Base-by-base conservation (phyloP, 192 early-diverging fungal genomes). In the Podila clonocystis region DNA sequence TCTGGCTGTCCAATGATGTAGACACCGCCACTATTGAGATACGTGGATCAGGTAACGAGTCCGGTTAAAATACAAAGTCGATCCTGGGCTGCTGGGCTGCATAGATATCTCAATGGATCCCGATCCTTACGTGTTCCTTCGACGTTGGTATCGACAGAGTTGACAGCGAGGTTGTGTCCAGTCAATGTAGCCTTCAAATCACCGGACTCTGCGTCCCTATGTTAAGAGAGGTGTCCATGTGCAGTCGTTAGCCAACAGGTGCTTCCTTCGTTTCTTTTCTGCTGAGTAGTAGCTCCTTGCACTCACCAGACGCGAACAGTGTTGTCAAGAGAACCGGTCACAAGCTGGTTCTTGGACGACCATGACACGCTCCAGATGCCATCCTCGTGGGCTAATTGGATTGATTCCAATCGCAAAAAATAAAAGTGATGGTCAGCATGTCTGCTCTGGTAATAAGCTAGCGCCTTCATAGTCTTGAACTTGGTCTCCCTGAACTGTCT, bases 341-440 rank as follows among this genome's bases (percentile, higher is more conserved):
- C 91, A 50, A 85, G 70, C 74, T 93, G 88, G 11, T 88, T 85
- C 55, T 87, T 77, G 34, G 83, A 85, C 26, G 90, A 87, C 94
- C 95, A 96, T n/a, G 90, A 88, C 8, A 93, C 91, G 58, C 87
- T 75, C 95, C 95, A 96, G 67, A 96, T 93, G 62, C 91, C 93
- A 73, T 94, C 94, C 41, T 86, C 89, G 68, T 96, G 95, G 1
- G 94, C 95, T 95, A 83, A 55, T n/a, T 55, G 1, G 19, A 20
- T 52, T 0, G 50, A 52, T n/a, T 55, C 52, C 20, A 9, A 45
- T 45, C 4, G 11, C n/a, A n/a, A n/a, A n/a, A n/a, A n/a, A n/a
- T n/a, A 45, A 45, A 45, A 15, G 12, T 17, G 41, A 45, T 15
- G 41, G 41, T 45, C 41, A 45, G 41, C 41, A 45, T 45, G 41